Base-by-base conservation (phyloP, 495 filamentous ascomycete genomes). In the Podospora bellae-mahoneyi region DNA sequence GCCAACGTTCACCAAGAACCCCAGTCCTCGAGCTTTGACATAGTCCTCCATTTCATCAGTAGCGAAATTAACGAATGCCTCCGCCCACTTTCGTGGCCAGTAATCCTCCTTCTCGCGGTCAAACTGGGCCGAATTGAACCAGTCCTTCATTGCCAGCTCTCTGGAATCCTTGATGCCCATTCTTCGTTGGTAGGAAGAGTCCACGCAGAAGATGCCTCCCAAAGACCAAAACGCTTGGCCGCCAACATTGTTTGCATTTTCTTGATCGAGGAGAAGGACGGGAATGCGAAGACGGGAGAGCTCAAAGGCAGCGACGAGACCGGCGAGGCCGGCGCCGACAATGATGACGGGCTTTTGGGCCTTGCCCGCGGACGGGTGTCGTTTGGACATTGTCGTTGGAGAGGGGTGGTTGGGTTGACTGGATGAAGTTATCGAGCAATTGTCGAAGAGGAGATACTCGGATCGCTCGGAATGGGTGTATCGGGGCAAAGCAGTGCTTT, bases 201-300 rank as follows among this genome's bases (percentile, higher is more conserved):
- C 64, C 68, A 85, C 83, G 70, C 78, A 78, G 78, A 85, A 85
- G 48, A 85, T 66, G 10, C 83, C 83, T 65, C 83, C 83, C 5
- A 85, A 77, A 20, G 83, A 85, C 83, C 83, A 85, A 71, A 85
- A 85, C 26, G 83, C 83, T 70, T 85, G 83, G 5, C 83, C 83
- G 64, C 83, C 83, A 6, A 85, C 73, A 62, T 75, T 81, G 65
- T 75, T 72, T 55, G 73, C 72, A 62, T 78, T 80, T 69, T 85
- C 83, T 66, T 85, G 83, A 76, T 85, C 83, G 53, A 85, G 66
- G 55, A 85, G 70, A 32, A 85, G 20, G 3, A 71, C 66, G 4
- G 74, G 78, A 18, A 85, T 74, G 60, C 74, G 71, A 27, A 70
- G 79, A 63, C 73, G 70, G 19, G 82, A 73, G n/a, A 85, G 79